phyloP scores from a whole-genome alignment of 306 rosid genomes.

The Datisca glomerata region DNA sequence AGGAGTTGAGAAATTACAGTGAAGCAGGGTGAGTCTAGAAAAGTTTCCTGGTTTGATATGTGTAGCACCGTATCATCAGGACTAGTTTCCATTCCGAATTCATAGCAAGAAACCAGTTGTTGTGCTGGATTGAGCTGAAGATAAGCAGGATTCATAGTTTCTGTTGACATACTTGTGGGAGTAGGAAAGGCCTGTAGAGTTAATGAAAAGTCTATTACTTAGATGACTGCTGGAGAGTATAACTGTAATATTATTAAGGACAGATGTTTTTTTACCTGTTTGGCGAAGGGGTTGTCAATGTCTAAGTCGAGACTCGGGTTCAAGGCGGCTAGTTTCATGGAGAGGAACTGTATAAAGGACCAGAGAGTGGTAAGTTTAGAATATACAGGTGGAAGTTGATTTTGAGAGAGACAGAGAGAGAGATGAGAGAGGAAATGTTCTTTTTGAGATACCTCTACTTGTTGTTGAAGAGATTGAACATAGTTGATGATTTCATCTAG shows the following conservation, averaged over 20 bases:
- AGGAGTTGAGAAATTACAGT: conserved; percentile 29
- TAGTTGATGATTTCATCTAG: conserved; percentile 93
- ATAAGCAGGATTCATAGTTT: conserved; percentile 31
- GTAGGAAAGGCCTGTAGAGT: conserved; percentile 48
- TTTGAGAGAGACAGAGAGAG: no score
- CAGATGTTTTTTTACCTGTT: conserved; percentile 40
- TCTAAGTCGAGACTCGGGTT: conserved; percentile 74
- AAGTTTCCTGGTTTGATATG: conserved; percentile 38
- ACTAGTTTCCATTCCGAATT: conserved; percentile 33
- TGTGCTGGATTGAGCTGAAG: conserved; percentile 46
- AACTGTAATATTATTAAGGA: background rate
- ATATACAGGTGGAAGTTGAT: no score
- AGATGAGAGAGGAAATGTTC: no score
- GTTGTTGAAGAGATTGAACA: conserved; percentile 79
- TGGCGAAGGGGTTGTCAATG: conserved; percentile 54
- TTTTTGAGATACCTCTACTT: conserved; percentile 88
- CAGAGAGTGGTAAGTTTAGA: no score
- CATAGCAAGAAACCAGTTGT: conserved; percentile 42
- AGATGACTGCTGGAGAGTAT: no score
- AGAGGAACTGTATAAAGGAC: conserved; percentile 59
- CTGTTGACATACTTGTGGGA: conserved; percentile 29
- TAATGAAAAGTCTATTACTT: no score
- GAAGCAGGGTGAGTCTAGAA: conserved; percentile 50
- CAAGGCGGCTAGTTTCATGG: conserved; percentile 84
- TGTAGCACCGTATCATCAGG: no score